phyloP scores from a whole-genome alignment of 2,329 filamentous ascomycete species.

The Ophiosphaerella narmari region DNA sequence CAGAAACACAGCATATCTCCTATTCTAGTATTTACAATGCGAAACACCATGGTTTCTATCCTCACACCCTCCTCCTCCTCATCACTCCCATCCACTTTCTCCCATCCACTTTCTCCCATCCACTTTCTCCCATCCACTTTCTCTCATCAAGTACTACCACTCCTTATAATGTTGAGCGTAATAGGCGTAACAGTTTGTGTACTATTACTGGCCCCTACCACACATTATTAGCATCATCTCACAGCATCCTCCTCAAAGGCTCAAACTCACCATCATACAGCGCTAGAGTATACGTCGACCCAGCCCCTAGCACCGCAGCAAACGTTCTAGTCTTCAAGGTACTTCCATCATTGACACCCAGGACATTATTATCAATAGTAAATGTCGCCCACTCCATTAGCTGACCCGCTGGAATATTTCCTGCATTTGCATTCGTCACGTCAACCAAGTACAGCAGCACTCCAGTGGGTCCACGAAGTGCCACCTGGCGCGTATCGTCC shows the following conservation, averaged over 20 bases:
- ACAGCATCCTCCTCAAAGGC: background rate
- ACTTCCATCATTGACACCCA: slow-evolving; percentile 36
- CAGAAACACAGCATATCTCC: too few relatives aligned
- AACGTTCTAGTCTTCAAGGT: slow-evolving; percentile 30
- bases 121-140: background rate
- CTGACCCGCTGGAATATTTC: slow-evolving; percentile 28
- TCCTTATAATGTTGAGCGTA: slow-evolving; percentile 25
- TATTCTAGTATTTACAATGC: too few relatives aligned
- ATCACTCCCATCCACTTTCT: background rate
- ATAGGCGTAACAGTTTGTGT: slow-evolving; percentile 21
- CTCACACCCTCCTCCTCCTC: background rate
- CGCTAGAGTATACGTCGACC: slow-evolving; percentile 20
- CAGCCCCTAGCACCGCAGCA: slow-evolving; percentile 22
- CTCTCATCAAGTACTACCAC: background rate
- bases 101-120: background rate
- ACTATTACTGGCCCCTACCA: slow-evolving; percentile 23
- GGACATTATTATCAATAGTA: slow-evolving; percentile 28
- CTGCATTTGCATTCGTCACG: slow-evolving; percentile 23
- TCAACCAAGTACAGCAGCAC: slow-evolving; percentile 31
- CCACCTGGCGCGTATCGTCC: slow-evolving; percentile 35
- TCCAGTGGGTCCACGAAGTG: slow-evolving; percentile 27
- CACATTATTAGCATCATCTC: slow-evolving; percentile 5
- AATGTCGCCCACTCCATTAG: slow-evolving; percentile 40
- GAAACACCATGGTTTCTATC: background rate
- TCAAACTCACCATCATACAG: slow-evolving; percentile 34